Percentiles rank a stretch among this genome's conserved stretches.
phyloP scores from a whole-genome alignment of 768 basidiomycete species.

The Macrolepiota fuliginosa region DNA sequence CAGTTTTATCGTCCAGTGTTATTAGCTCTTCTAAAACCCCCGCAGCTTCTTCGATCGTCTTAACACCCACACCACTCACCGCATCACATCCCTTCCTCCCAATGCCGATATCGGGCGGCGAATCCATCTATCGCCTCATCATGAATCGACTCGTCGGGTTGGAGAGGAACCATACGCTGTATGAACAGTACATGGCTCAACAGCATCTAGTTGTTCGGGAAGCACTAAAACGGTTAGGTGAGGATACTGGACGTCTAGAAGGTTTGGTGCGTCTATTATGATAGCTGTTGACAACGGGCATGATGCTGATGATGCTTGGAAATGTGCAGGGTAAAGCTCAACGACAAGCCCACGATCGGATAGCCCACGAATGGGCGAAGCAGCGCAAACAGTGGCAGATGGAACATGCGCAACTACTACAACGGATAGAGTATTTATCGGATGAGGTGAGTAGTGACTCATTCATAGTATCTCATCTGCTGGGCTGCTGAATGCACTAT shows the following conservation, averaged over 20 bases:
- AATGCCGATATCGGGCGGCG: constrained; percentile 46
- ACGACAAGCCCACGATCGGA: constrained; percentile 60
- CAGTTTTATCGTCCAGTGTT: not conserved
- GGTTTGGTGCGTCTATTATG: constrained; percentile 53
- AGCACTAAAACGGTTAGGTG: constrained; percentile 68
- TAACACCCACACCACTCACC: constrained; percentile 14
- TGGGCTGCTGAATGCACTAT: not conserved
- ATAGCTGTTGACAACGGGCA: not conserved
- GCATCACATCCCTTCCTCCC: constrained; percentile 10
- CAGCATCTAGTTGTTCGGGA: constrained; percentile 77
- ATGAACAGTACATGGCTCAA: constrained; percentile 85
- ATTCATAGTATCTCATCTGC: not conserved
- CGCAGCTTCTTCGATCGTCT: constrained; percentile 13
- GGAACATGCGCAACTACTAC: constrained; percentile 68
- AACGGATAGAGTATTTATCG: constrained; percentile 69
- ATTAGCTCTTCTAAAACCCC: constrained; percentile 9
- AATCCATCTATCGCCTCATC: constrained; percentile 95
- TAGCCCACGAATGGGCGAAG: constrained; percentile 64
- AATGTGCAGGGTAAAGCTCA: constrained; percentile 63
- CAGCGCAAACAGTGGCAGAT: constrained; percentile 64
- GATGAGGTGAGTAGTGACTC: constrained; percentile 61
- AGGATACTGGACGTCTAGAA: constrained; percentile 77
- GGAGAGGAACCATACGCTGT: constrained; percentile 85
- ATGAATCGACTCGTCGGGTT: constrained; percentile 88
- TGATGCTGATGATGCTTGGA: not conserved